A percentile compares a stretch with the other conserved stretches of the same genome.
These are phyloP conservation scores for Amaranthus hypochondriacus DNA, from an alignment of 148 eudicot genomes.

Conservation along the genomic window DNA sequence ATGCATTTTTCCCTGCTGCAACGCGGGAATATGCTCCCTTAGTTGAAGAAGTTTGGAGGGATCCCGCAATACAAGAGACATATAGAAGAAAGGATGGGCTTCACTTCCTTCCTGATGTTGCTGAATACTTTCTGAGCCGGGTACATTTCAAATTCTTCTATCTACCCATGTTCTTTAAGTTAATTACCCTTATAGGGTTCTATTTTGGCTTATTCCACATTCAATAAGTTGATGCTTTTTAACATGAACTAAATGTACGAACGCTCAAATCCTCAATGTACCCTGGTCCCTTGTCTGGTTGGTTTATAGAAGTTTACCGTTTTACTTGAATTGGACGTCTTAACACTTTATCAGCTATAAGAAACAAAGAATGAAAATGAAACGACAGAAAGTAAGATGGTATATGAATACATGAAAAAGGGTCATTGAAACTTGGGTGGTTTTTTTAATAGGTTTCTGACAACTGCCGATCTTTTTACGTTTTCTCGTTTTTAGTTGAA, in stretches of 20 bases:
- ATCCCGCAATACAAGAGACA: slow-evolving; percentile 91
- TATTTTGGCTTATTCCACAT: background rate
- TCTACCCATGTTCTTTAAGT: background rate
- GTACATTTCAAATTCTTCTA: slow-evolving; percentile 34
- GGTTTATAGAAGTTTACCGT: background rate
- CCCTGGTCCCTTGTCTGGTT: background rate
- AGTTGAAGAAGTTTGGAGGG: slow-evolving; percentile 97
- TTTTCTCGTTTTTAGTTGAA: background rate
- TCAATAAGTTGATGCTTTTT: background rate
- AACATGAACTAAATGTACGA: background rate
- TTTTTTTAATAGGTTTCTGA: background rate
- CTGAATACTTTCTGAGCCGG: slow-evolving; percentile 93
- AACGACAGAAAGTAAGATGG: too few relatives aligned
- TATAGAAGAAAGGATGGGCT: slow-evolving; percentile 82
- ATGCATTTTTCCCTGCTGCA: slow-evolving; percentile 96
- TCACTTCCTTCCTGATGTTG: slow-evolving; percentile 90
- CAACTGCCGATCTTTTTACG: too few relatives aligned
- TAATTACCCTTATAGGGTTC: background rate
- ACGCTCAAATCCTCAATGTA: background rate
- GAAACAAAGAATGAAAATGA: too few relatives aligned
- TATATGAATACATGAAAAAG: background rate
- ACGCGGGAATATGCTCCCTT: slow-evolving; percentile 96
- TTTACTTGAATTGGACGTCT: background rate
- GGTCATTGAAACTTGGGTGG: background rate
- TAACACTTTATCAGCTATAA: background rate